Evolutionary conservation across 2,329 filamentous ascomycete genomes (phyloP).

Genomic region (Ustulina deusta): DNA sequence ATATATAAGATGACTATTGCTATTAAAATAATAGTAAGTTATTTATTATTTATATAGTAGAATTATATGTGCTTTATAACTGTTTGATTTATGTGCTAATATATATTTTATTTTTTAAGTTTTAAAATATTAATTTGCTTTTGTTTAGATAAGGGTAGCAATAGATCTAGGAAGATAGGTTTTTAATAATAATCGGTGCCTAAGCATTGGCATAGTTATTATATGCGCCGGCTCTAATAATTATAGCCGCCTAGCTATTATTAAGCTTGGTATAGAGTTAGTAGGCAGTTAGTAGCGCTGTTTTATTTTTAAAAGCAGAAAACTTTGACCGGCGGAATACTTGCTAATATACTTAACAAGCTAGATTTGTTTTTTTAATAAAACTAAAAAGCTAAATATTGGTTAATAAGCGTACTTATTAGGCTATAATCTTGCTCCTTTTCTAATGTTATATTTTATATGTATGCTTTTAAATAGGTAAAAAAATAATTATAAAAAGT

Average conservation of each 20-base stretch:
- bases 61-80: too few relatives aligned
- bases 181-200: too few relatives aligned
- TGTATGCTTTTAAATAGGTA: neutral
- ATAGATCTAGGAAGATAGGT: too few relatives aligned
- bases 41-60: constrained; percentile 7
- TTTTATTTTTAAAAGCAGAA: constrained; percentile 1
- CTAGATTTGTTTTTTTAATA: neutral
- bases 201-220: too few relatives aligned
- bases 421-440: neutral
- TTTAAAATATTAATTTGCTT: too few relatives aligned
- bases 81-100: too few relatives aligned
- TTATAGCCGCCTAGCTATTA: neutral
- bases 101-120: too few relatives aligned
- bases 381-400: neutral
- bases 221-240: neutral
- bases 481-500: neutral
- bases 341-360: neutral
- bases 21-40: neutral
- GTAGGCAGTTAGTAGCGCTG: neutral
- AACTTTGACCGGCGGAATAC: neutral
- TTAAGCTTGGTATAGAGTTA: neutral
- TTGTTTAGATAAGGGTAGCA: too few relatives aligned
- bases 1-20: neutral
- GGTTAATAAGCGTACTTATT: neutral
- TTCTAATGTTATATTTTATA: neutral